A percentile compares a stretch with the other conserved stretches of the same genome.
Evolutionary conservation across 768 basidiomycete species (phyloP).

Genomic region (Russula sp.): DNA sequence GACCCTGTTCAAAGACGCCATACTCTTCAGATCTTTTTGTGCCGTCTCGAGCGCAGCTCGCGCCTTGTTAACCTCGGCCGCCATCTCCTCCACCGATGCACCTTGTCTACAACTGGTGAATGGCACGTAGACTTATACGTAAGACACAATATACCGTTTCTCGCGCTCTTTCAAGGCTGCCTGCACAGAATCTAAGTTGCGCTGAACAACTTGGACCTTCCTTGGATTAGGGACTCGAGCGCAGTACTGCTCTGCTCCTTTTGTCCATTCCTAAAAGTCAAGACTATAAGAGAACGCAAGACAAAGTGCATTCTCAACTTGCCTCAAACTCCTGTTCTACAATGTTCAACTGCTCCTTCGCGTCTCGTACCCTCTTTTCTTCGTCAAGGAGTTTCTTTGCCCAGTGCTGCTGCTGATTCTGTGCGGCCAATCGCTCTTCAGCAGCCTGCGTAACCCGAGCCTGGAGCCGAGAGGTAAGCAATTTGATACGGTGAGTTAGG

Average conservation of each 20-base stretch:
- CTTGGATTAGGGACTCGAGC: constrained; percentile 51
- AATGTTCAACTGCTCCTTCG: constrained; percentile 40
- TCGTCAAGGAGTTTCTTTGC: constrained; percentile 47
- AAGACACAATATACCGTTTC: constrained; percentile 38
- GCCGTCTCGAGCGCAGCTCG: constrained; percentile 52
- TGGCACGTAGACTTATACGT: constrained; percentile 8
- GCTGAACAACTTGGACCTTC: constrained; percentile 46
- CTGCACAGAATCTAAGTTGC: constrained; percentile 54
- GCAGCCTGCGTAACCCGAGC: constrained; percentile 43
- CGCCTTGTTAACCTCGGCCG: constrained; percentile 59
- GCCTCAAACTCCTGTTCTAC: constrained; percentile 61
- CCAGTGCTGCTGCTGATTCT: constrained; percentile 42
- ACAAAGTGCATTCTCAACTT: constrained; percentile 21
- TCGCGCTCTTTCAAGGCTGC: constrained; percentile 61
- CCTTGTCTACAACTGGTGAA: constrained; percentile 47
- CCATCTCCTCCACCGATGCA: constrained; percentile 70
- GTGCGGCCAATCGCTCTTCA: constrained; percentile 41
- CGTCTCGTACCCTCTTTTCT: constrained; percentile 35
- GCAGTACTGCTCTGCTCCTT: constrained; percentile 56
- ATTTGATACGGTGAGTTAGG: constrained; percentile 5
- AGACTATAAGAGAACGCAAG: neutral
- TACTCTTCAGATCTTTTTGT: constrained; percentile 53
- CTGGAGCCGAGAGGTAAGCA: constrained; percentile 30
- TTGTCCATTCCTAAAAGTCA: constrained; percentile 49
- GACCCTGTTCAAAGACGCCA: constrained; percentile 61